phyloP scores from a whole-genome alignment of 352 stramenopile genomes.

The Paralagenidium karlingii region DNA sequence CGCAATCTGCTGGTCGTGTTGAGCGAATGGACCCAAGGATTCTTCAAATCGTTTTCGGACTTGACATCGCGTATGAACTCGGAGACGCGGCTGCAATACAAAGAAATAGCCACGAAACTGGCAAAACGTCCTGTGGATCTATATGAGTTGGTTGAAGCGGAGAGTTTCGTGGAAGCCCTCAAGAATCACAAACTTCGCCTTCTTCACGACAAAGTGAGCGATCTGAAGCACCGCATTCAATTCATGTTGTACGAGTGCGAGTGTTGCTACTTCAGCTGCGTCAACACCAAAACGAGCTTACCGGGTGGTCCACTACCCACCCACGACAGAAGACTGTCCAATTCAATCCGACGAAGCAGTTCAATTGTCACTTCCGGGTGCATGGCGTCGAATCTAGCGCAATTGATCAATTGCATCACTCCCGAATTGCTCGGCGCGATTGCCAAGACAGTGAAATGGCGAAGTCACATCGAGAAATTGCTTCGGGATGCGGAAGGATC shows the following conservation, averaged over 20 bases:
- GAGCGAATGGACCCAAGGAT: slow-evolving; percentile 17
- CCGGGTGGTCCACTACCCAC: slow-evolving; percentile 1
- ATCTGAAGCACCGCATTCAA: slow-evolving; percentile 41
- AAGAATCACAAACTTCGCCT: slow-evolving; percentile 26
- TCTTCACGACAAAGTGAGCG: slow-evolving; percentile 24
- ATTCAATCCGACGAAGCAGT: not conserved
- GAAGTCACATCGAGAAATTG: slow-evolving; percentile 34
- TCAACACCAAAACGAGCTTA: no score
- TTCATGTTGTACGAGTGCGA: slow-evolving; percentile 51
- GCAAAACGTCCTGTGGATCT: slow-evolving; percentile 52
- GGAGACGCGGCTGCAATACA: slow-evolving; percentile 55
- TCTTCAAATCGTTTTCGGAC: slow-evolving; percentile 39
- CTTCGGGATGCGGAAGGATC: slow-evolving; percentile 34
- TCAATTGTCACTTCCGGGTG: not conserved
- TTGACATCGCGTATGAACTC: slow-evolving; percentile 27
- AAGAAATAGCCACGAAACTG: slow-evolving; percentile 46
- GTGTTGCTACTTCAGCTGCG: no score
- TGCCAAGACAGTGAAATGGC: slow-evolving; percentile 59
- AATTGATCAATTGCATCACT: slow-evolving; percentile 1
- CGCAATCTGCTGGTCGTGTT: slow-evolving; percentile 18
- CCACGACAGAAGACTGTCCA: not conserved
- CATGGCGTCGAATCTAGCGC: not conserved
- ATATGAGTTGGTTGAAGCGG: slow-evolving; percentile 56
- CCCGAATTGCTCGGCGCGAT: slow-evolving; percentile 38
- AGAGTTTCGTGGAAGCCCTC: slow-evolving; percentile 35